Base-by-base conservation (phyloP, 352 stramenopile genomes). In the Stephanocyclus meneghinianus region DNA sequence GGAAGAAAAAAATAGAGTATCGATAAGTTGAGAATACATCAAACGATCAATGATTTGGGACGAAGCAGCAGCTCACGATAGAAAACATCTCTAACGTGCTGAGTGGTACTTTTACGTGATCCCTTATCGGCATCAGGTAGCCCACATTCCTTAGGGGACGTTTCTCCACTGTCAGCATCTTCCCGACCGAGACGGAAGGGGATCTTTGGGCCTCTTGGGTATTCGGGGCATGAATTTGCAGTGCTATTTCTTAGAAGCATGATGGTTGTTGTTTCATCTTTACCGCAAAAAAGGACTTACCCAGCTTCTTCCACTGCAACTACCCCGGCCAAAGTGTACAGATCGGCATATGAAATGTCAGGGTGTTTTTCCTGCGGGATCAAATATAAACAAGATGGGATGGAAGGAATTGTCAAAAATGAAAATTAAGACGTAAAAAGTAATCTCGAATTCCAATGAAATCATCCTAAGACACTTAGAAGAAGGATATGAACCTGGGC, bases 51-150 rank as follows among this genome's bases (percentile, higher is more conserved):
- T 40, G 0, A 35, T 35, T 29, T 32, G 51, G 21, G 45, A 53
- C 45, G n/a, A 21, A 6, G n/a, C n/a, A 53, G 13, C 10, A 59
- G 95, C 96, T 99, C 98, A 84, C 97, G 94, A 76, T 97, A 95
- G 88, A 99, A 99, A 59, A 99, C 94, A 74, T 98, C 95, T 53
- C 97, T 93, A 74, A 99, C 90, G 87, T 99, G 96, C 64, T 94
- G 77, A 47, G 93, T 96, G 18, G 91, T 98, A 72, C 93, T 95
- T 13, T 92, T 87, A 78, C 93, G 92, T 56, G 84, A 91, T 68
- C 96, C 96, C 91, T 97, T 97, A 88, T 98, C 95, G 40, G 96
- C 97, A 91, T 99, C 93, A n/a, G 97, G 97, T n/a, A 99, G 91
- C 62, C 97, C 94, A 80, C 97, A 97, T 78, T 98, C 93, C 0